Evolutionary conservation across 129 eudicot species (phyloP).

Genomic region (Calendula officinalis): DNA sequence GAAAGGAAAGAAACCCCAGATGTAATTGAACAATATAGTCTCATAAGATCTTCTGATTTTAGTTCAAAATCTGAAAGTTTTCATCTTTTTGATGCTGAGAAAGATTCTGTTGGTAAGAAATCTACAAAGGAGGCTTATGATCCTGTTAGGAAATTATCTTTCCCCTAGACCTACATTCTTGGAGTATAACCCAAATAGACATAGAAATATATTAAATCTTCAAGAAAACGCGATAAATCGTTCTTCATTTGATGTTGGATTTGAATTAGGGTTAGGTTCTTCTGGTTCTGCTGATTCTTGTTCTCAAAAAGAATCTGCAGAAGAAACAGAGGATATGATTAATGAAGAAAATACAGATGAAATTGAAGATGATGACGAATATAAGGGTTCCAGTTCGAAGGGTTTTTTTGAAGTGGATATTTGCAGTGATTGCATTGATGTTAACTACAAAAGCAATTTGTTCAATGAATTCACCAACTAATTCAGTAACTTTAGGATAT

Average conservation of each 20-base stretch:
- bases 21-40: not conserved
- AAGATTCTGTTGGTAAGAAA: slow-evolving; percentile 12
- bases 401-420: slow-evolving; percentile 40
- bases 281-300: slow-evolving; percentile 13
- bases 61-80: not conserved
- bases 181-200: slow-evolving; percentile 63
- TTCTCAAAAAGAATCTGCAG: slow-evolving; percentile 18
- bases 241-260: slow-evolving; percentile 24
- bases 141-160: slow-evolving; percentile 57
- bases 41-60: too few species aligned
- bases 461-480: slow-evolving; percentile 42
- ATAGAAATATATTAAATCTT: slow-evolving; percentile 27
- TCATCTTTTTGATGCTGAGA: slow-evolving; percentile 8
- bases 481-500: slow-evolving; percentile 11
- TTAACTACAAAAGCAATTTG: slow-evolving; percentile 37
- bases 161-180: slow-evolving; percentile 81
- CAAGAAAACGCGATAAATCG: slow-evolving; percentile 18
- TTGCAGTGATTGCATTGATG: slow-evolving; percentile 41
- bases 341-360: slow-evolving; percentile 9
- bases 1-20: slow-evolving; percentile 47
- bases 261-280: slow-evolving; percentile 14
- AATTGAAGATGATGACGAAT: slow-evolving; percentile 29
- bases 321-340: slow-evolving; percentile 2
- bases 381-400: slow-evolving; percentile 45
- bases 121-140: slow-evolving; percentile 44